phyloP scores from a whole-genome alignment of 1,284 basidiomycete species.

The Trichosporon sp. region DNA sequence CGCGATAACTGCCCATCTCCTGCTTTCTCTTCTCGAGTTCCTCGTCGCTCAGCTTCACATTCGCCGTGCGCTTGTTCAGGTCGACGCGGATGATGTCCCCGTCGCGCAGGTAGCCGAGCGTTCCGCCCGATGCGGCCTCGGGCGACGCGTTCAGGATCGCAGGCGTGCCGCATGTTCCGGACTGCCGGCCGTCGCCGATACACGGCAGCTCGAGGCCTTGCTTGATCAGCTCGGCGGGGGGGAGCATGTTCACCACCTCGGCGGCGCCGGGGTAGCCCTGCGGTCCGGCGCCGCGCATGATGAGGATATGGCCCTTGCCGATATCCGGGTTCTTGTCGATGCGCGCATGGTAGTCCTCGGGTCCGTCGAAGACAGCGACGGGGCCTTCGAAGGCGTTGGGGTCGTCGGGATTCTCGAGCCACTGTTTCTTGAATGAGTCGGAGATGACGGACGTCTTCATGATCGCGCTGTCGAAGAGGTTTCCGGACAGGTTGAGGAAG shows the following conservation, averaged over 20 bases:
- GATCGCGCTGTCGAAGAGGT: constrained; percentile 56
- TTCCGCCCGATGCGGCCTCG: constrained; percentile 54
- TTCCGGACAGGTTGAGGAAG: constrained; percentile 55
- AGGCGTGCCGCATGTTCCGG: constrained; percentile 54
- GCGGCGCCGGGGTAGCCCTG: constrained; percentile 54
- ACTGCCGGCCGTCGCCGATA: constrained; percentile 55
- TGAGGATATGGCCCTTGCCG: constrained; percentile 46
- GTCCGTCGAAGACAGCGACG: constrained; percentile 55
- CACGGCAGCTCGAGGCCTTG: constrained; percentile 56
- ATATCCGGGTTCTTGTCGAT: constrained; percentile 46
- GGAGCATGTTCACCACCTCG: constrained; percentile 57
- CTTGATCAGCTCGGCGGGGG: constrained; percentile 53
- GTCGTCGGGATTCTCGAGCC: constrained; percentile 52
- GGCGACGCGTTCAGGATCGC: constrained; percentile 56
- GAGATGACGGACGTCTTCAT: constrained; percentile 58
- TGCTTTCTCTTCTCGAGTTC: constrained; percentile 48
- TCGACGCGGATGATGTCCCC: constrained; percentile 56
- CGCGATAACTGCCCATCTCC: constrained; percentile 42
- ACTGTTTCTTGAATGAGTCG: constrained; percentile 48
- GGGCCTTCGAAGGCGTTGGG: constrained; percentile 57
- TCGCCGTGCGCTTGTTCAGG: constrained; percentile 46
- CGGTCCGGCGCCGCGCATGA: constrained; percentile 56
- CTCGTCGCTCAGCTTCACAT: constrained; percentile 44
- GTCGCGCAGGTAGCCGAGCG: constrained; percentile 52
- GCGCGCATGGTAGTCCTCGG: constrained; percentile 54